A percentile compares a stretch with the other conserved stretches of the same genome.
Conservation (phyloP, 257 asterid genomes). For the Gynochthodes officinalis region DNA sequence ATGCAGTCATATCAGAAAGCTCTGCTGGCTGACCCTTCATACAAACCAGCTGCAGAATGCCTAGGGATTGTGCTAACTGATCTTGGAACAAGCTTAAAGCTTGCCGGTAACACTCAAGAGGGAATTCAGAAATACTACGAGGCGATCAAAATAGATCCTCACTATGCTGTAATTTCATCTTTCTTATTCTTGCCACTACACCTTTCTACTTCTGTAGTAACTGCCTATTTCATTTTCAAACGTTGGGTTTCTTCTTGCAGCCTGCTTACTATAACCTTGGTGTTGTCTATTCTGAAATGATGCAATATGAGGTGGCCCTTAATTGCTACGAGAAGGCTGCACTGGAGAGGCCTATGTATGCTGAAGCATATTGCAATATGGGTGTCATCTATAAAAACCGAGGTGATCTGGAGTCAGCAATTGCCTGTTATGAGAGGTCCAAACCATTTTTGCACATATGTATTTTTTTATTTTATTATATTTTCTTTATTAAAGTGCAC, state of each 20-base stretch:
- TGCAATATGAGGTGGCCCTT: constrained; percentile 98
- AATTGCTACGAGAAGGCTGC: constrained; percentile 96
- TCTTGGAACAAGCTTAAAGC: constrained; percentile 96
- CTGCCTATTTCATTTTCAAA: neutral
- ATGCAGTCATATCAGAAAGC: constrained; percentile 97
- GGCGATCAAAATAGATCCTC: constrained; percentile 84
- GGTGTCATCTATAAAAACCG: constrained; percentile 96
- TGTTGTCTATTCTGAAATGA: constrained; percentile 96
- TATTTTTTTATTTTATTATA: constrained; percentile 15
- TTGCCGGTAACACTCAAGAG: constrained; percentile 94
- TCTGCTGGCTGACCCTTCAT: constrained; percentile 68
- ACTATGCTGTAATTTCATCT: constrained; percentile 73
- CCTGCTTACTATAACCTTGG: constrained; percentile 99
- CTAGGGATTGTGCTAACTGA: constrained; percentile 92
- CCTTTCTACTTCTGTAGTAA: neutral
- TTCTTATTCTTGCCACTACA: constrained; percentile 14
- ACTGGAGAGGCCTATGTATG: constrained; percentile 92
- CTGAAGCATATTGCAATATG: constrained; percentile 99
- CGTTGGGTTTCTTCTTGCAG: constrained; percentile 45
- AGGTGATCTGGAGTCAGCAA: constrained; percentile 95
- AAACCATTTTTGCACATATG: neutral
- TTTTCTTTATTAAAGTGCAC: neutral
- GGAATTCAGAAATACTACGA: constrained; percentile 95
- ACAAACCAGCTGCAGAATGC: constrained; percentile 93
- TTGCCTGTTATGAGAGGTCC: constrained; percentile 95